Evolutionary conservation across 2,329 filamentous ascomycete species (phyloP).

Genomic region (Colletotrichum liriopes): DNA sequence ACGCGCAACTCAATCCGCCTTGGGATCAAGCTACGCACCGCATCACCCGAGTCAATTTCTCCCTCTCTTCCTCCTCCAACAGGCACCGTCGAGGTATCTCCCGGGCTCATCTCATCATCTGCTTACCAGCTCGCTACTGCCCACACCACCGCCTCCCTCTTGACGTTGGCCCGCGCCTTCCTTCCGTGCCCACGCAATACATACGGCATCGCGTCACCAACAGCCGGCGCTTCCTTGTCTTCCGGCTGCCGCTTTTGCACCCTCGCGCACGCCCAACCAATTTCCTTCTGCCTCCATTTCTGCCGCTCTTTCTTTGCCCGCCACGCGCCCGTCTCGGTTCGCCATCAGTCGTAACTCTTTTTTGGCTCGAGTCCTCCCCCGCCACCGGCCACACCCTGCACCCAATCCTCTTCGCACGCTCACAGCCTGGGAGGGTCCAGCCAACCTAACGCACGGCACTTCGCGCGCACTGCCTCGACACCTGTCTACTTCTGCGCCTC

Average conservation of each 20-base stretch:
- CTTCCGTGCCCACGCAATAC: slow-evolving; percentile 1
- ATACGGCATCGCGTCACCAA: slow-evolving; percentile 11
- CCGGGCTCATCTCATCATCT: slow-evolving; percentile 1
- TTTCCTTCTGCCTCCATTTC: not conserved
- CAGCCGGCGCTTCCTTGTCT: not conserved
- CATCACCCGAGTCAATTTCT: slow-evolving; percentile 2
- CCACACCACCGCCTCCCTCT: not conserved
- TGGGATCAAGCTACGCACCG: too few relatives aligned
- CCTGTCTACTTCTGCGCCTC: slow-evolving; percentile 17
- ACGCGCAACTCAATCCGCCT: not conserved
- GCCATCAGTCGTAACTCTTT: slow-evolving; percentile 4
- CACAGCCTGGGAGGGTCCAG: not conserved
- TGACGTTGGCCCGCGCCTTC: slow-evolving; percentile 1
- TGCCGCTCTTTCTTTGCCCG: not conserved
- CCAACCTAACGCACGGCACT: slow-evolving; percentile 29
- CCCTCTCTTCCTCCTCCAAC: not conserved
- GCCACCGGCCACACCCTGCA: slow-evolving; percentile 38
- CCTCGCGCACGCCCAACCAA: not conserved
- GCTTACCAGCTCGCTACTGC: not conserved
- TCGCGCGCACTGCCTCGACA: slow-evolving; percentile 8
- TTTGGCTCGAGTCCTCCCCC: slow-evolving; percentile 20
- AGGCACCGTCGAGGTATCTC: not conserved
- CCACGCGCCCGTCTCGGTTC: slow-evolving; percentile 12
- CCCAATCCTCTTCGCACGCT: slow-evolving; percentile 17
- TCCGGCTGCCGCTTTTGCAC: not conserved